Conservation (phyloP, 192 early-diverging fungal species). For the Umbelopsis isabellina region DNA sequence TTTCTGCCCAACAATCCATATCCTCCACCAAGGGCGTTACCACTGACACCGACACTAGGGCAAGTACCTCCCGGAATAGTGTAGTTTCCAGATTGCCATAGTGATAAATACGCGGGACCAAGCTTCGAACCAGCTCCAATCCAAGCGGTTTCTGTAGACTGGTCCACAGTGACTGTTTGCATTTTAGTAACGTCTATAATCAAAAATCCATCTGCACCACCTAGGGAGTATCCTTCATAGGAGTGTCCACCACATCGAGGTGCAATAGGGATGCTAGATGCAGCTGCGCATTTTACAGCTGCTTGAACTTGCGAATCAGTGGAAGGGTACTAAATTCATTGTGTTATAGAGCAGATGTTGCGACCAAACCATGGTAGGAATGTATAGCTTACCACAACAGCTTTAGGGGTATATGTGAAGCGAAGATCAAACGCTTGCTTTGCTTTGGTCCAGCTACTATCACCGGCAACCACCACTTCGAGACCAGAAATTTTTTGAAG, state of each 20-base stretch:
- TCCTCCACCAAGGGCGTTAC: conserved; percentile 60
- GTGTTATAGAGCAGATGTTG: neutral
- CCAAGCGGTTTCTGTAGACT: conserved; percentile 37
- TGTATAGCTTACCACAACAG: neutral
- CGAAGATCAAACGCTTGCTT: conserved; percentile 6
- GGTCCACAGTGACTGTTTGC: conserved; percentile 30
- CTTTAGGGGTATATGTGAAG: conserved; percentile 2
- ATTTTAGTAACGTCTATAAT: conserved; percentile 54
- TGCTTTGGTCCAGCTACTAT: neutral
- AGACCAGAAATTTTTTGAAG: neutral
- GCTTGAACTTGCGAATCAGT: conserved; percentile 12
- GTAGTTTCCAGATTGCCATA: conserved; percentile 36
- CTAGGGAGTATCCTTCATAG: conserved; percentile 56
- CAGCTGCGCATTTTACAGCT: conserved; percentile 38
- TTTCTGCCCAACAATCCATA: conserved; percentile 54
- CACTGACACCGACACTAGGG: conserved; percentile 64
- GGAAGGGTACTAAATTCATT: neutral
- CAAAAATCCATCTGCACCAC: conserved; percentile 48
- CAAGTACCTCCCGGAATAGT: conserved; percentile 57
- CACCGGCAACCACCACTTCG: neutral
- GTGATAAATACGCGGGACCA: conserved; percentile 51
- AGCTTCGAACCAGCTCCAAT: conserved; percentile 58
- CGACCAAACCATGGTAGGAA: neutral
- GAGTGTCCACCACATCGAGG: conserved; percentile 59
- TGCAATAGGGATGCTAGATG: conserved; percentile 33